phyloP scores from a whole-genome alignment of 495 filamentous ascomycete species.

The Aspergillus sclerotiicarbonarius region DNA sequence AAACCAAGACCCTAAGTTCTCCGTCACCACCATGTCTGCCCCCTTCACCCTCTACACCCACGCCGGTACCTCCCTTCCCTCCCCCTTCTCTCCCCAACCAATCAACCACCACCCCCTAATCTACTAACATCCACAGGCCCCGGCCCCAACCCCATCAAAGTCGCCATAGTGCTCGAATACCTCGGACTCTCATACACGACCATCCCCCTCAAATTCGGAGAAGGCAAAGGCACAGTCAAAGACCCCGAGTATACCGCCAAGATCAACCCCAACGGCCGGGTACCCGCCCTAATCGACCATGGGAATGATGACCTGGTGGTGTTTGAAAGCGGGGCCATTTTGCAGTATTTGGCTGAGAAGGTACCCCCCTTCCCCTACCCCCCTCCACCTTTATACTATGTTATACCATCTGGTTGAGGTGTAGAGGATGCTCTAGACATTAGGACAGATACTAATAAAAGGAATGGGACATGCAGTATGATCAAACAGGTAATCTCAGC shows the following conservation, averaged over 20 bases:
- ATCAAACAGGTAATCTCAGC: not conserved
- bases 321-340: not conserved
- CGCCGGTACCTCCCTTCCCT: no score
- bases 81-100: no score
- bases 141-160: not conserved
- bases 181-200: not conserved
- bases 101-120: not conserved
- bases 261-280: not conserved
- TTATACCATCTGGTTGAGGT: no score
- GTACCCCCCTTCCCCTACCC: not conserved
- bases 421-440: no score
- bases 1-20: no score
- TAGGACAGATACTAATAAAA: no score
- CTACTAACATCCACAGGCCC: not conserved
- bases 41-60: slow-evolving; percentile 1
- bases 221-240: not conserved
- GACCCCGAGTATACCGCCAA: not conserved
- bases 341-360: not conserved
- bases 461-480: not conserved
- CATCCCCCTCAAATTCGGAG: not conserved
- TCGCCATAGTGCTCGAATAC: not conserved
- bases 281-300: not conserved
- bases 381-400: no score
- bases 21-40: no score
- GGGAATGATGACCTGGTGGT: not conserved